Evolutionary conservation across 306 rosid genomes (phyloP), one percentile per base, ranked within the genome.

Genomic region (Cucumis cinereus): DNA sequence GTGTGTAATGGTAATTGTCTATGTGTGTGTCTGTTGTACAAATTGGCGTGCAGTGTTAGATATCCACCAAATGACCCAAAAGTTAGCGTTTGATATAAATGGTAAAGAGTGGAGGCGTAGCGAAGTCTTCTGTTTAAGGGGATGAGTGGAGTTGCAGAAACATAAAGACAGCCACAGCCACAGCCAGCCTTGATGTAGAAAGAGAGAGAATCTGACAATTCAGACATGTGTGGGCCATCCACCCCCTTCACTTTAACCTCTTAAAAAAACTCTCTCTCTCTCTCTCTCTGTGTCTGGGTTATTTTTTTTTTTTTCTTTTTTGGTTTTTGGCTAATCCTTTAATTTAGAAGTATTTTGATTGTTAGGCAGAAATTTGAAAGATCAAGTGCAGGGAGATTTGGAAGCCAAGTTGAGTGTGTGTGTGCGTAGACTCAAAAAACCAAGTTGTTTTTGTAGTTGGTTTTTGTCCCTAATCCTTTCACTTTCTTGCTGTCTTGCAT

Each of bases 191-290:
- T 41, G 45, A 28, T 60, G 43, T 6, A 56, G 43, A 33, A 17
- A 35, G 69, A 64, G 49, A 64, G 50, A 64, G 71, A 83, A 63
- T 86, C 94, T 91, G 90, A 87, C 92, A 40, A 19, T 66, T n/a
- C 4, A 66, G 41, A 66, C 10, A 64, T 81, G 86, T 23, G 75
- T 45, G 91, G 94, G 82, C 89, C 91, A 84, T 77, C 88, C 82
- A 30, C 79, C 72, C 85, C 64, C 77, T 40, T 79, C 77, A 80
- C 87, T 82, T 89, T 80, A 72, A 62, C 30, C 30, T 6, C 24
- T 38, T 58, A 52, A 5, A 16, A 15, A n/a, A 56, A 56, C 59
- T 19, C 15, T 3, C 17, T 3, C 71, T 19, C 28, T 10, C 22
- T 16, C 45, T 16, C 22, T 16, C 8, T 81, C 36, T 57, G 67